phyloP scores from a whole-genome alignment of 176 grass and related monocot species.

The Cymbopogon citratus region DNA sequence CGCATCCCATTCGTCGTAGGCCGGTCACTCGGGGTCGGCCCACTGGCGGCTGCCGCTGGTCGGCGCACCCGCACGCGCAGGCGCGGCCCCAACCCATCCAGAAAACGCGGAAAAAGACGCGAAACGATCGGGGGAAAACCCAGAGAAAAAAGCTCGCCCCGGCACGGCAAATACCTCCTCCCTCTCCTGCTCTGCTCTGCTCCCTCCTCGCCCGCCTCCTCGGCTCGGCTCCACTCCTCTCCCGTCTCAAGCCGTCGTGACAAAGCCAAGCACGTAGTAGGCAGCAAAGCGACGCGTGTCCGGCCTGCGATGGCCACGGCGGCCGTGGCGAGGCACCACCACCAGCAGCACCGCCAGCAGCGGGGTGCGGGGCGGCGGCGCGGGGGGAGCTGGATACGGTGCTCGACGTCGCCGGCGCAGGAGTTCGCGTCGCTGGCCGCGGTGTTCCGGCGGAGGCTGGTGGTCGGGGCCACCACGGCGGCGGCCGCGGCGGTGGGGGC shows the following conservation, averaged over 20 bases:
- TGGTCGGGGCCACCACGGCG: slow-evolving; percentile 45
- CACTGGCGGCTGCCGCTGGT: too few relatives aligned
- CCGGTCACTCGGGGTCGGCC: neutral
- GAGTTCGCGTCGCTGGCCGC: slow-evolving; percentile 70
- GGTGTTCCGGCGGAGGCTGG: slow-evolving; percentile 69
- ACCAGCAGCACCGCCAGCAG: neutral
- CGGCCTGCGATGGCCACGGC: slow-evolving; percentile 26
- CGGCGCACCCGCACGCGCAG: neutral
- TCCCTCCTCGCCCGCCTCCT: neutral
- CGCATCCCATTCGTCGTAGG: neutral
- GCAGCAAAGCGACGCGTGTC: neutral
- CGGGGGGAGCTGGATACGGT: neutral
- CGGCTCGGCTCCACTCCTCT: neutral
- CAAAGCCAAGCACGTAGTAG: neutral
- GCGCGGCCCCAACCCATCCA: neutral
- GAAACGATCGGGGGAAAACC: neutral
- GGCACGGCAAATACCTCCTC: neutral
- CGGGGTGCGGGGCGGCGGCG: neutral
- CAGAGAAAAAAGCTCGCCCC: neutral
- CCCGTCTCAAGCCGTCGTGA: neutral
- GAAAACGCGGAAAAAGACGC: neutral
- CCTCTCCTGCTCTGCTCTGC: neutral
- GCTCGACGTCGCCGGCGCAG: slow-evolving; percentile 42
- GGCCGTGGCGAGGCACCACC: slow-evolving; percentile 14
- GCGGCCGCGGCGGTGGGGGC: slow-evolving; percentile 61